Conservation (phyloP, 2,329 filamentous ascomycete species). For the Ceratocystis destructans region DNA sequence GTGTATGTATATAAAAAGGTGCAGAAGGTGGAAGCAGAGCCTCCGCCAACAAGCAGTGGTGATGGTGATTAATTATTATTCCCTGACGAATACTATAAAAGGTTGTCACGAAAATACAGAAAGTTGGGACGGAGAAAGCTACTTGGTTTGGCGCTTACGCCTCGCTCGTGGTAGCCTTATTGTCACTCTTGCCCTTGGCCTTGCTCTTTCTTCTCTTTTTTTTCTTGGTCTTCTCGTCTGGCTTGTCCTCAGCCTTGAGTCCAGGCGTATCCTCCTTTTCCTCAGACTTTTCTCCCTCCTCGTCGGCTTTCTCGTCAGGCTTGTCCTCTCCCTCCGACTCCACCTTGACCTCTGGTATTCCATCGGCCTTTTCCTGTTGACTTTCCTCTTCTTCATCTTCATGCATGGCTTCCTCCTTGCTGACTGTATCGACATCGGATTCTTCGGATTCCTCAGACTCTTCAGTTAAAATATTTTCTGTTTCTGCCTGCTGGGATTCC, state of each 20-base stretch:
- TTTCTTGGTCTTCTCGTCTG: constrained; percentile 19
- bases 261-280: constrained; percentile 24
- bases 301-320: neutral
- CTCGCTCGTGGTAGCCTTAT: constrained; percentile 14
- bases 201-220: constrained; percentile 5
- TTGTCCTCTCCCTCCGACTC: neutral
- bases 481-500: neutral
- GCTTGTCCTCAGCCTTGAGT: constrained; percentile 24
- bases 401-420: neutral
- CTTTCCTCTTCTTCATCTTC: neutral
- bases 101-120: neutral
- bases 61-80: no score
- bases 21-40: neutral
- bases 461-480: neutral
- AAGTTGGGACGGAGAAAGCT: neutral
- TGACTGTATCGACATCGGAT: neutral
- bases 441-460: neutral
- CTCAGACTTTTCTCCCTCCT: neutral
- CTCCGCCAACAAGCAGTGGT: neutral
- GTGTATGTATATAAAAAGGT: neutral
- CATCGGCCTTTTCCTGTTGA: neutral
- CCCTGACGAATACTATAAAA: neutral
- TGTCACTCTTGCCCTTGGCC: constrained; percentile 21
- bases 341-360: neutral
- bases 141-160: neutral